These are phyloP conservation scores for Astragalus membranaceus DNA, from an alignment of 306 rosid genomes.

Conservation along the genomic window DNA sequence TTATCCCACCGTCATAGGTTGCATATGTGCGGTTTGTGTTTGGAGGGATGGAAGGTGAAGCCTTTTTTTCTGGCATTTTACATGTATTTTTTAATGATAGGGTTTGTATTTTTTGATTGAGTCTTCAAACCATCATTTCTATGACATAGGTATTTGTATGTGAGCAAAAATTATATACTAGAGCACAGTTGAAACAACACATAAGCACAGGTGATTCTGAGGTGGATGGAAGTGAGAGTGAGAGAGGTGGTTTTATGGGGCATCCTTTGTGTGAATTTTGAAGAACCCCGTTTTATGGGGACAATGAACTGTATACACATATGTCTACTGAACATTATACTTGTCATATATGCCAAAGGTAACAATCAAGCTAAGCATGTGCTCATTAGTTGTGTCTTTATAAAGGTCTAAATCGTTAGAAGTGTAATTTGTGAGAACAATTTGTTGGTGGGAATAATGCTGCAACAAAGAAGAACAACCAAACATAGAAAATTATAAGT, in stretches of 20 bases:
- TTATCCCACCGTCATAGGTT: slow-evolving; percentile 71
- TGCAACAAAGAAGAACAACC: no score
- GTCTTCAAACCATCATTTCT: slow-evolving; percentile 14
- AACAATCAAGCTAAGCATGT: background rate
- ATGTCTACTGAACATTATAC: slow-evolving; percentile 93
- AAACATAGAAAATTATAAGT: no score
- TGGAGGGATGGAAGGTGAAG: slow-evolving; percentile 91
- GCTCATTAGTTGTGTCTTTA: background rate
- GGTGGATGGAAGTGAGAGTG: slow-evolving; percentile 98
- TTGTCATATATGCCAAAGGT: slow-evolving; percentile 97
- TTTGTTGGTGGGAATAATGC: no score
- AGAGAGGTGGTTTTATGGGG: slow-evolving; percentile 95
- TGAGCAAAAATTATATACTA: slow-evolving; percentile 87
- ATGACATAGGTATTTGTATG: slow-evolving; percentile 69
- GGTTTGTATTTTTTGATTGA: background rate
- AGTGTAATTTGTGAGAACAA: background rate
- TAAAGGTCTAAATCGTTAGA: background rate
- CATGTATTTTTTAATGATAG: slow-evolving; percentile 3
- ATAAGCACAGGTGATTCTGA: slow-evolving; percentile 75
- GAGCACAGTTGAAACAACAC: slow-evolving; percentile 78
- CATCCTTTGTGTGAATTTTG: slow-evolving; percentile 96
- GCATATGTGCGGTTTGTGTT: slow-evolving; percentile 79
- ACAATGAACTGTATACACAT: slow-evolving; percentile 80
- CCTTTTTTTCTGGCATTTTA: background rate
- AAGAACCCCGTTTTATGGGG: slow-evolving; percentile 81